Evolutionary conservation across 176 grass and related monocot genomes (phyloP).

Genomic region (Poa pratensis): DNA sequence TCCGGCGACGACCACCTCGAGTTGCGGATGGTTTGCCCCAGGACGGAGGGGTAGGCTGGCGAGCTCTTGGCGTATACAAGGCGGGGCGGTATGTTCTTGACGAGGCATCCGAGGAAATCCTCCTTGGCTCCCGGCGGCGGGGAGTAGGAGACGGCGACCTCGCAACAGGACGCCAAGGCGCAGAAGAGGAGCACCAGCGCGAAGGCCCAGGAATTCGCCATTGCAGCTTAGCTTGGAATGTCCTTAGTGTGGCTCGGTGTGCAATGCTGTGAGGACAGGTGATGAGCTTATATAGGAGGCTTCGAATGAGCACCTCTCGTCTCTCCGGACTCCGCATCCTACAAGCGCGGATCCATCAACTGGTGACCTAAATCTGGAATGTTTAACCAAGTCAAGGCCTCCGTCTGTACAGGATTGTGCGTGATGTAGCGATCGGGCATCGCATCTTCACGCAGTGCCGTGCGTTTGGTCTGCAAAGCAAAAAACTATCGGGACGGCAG

Average conservation of each 20-base stretch:
- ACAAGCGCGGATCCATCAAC: constrained; percentile 22
- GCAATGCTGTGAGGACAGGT: not conserved
- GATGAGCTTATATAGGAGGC: constrained; percentile 31
- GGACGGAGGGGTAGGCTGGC: constrained; percentile 38
- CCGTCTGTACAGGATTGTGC: not conserved
- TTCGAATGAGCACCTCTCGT: not conserved
- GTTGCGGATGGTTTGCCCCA: constrained; percentile 56
- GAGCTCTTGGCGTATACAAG: constrained; percentile 47
- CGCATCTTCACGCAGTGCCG: not conserved
- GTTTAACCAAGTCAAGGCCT: constrained; percentile 27
- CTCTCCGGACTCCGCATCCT: not conserved
- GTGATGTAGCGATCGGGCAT: not conserved
- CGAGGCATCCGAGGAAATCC: constrained; percentile 64
- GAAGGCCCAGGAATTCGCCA: constrained; percentile 36
- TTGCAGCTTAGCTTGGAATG: not conserved
- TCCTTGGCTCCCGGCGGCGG: not conserved
- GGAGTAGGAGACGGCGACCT: not conserved
- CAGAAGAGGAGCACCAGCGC: constrained; percentile 39
- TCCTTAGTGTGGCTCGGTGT: not conserved
- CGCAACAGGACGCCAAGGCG: constrained; percentile 14
- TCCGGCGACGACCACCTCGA: constrained; percentile 43
- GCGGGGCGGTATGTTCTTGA: not conserved
- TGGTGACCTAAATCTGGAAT: constrained; percentile 25
- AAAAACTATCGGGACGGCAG: not conserved
- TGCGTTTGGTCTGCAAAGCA: not conserved